Percentiles rank a stretch among this genome's conserved stretches.
These are phyloP conservation scores for Wakefieldia striispora DNA, from an alignment of 768 basidiomycete species.

Conservation along the genomic window DNA sequence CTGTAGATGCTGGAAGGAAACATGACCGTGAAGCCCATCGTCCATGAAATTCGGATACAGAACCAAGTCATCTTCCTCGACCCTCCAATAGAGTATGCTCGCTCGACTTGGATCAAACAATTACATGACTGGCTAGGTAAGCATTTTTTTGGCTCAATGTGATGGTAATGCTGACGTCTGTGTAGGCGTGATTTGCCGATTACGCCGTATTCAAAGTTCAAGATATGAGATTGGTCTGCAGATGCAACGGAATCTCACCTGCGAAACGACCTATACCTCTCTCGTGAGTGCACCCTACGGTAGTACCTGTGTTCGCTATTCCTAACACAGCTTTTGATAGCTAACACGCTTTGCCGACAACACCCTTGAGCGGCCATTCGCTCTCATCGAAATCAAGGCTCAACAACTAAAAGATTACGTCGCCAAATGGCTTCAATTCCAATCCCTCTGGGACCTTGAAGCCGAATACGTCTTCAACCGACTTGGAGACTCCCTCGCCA, in stretches of 20 bases:
- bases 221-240: conserved; percentile 96
- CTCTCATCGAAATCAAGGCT: conserved; percentile 84
- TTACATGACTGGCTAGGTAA: conserved; percentile 87
- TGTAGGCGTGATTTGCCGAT: conserved; percentile 79
- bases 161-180: neutral
- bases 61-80: conserved; percentile 76
- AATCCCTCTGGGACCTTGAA: conserved; percentile 97
- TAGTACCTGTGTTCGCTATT: neutral
- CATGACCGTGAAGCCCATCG: no score
- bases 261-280: conserved; percentile 79
- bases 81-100: conserved; percentile 93
- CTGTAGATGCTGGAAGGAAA: no score
- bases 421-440: conserved; percentile 98
- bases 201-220: conserved; percentile 89
- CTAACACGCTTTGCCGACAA: conserved; percentile 71
- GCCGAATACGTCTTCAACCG: conserved; percentile 95
- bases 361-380: conserved; percentile 78
- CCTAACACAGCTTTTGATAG: conserved; percentile 36
- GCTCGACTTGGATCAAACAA: conserved; percentile 85
- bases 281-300: conserved; percentile 55
- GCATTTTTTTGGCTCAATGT: conserved; percentile 6
- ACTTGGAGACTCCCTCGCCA: conserved; percentile 87
- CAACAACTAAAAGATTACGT: conserved; percentile 89
- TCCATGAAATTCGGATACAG: no score
- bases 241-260: conserved; percentile 64